Base-by-base conservation (phyloP, 176 grass and related monocot species). In the Oryza brachyantha region DNA sequence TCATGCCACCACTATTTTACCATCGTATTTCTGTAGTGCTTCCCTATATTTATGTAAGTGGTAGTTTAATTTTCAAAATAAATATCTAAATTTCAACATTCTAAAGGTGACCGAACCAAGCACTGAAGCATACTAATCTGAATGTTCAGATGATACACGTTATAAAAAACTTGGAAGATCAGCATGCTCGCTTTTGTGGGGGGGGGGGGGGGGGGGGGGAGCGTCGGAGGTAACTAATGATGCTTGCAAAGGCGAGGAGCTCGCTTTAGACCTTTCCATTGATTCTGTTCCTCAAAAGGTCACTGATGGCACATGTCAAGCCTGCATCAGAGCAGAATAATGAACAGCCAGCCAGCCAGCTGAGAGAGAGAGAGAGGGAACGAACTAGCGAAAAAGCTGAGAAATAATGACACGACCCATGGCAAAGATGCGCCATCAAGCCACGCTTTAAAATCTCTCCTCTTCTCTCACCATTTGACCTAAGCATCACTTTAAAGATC, bases 401-500 rank as follows among this genome's bases (percentile, higher is more conserved):
- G 25, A 12, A 50, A 8, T 8, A 36, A 14, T 40, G 72, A 70
- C 67, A 68, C 81, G 34, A 76, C 58, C 26, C 64, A 48, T 16
- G 73, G 72, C 50, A 19, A 19, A 69, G 72, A 84, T 45, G 64
- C 61, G 29, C 39, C 81, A 79, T 74, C 45, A 69, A 88, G 68
- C 39, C 50, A 29, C 55, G 54, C 71, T 39, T 76, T 61, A 63
- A 64, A 61, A 66, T 16, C 41, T 13, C 45, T 19, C 16, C 50
- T n/a, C 50, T 54, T 21, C 21, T 79, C 68, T 68, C 59, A 13
- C 79, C 13, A 14, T 70, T 70, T 76, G 78, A 86, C 84, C 40
- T 70, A 75, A n/a, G 27, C 24, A 46, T n/a, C 32, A 16, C 72
- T 85, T 80, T 79, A 79, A 79, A 76, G 74, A 86, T 86, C 7